Percentiles rank a stretch among this genome's conserved stretches.
phyloP scores from a whole-genome alignment of 129 eudicot genomes.

The Flaveria linearis region DNA sequence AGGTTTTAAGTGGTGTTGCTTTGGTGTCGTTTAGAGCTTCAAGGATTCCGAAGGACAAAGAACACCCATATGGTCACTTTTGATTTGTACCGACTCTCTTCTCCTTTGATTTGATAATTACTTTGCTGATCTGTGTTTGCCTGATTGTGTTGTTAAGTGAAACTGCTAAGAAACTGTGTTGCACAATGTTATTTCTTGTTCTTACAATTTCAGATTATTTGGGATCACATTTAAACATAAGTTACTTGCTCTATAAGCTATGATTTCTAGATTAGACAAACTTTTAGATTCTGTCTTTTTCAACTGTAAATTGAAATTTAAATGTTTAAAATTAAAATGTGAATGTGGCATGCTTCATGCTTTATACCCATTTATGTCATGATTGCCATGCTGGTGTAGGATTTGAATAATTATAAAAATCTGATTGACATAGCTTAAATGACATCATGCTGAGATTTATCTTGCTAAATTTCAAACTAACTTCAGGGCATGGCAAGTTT shows the following conservation, averaged over 20 bases:
- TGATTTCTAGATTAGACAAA: background rate
- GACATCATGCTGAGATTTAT: background rate
- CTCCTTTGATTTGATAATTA: conserved; percentile 40
- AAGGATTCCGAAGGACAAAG: conserved; percentile 93
- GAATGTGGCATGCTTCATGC: background rate
- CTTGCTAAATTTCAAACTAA: conserved; percentile 5
- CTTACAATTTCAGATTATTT: background rate
- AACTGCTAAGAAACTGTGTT: conserved; percentile 1
- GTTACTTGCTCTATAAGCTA: background rate
- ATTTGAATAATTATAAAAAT: conserved; percentile 21
- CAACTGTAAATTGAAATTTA: background rate
- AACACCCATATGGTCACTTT: conserved; percentile 98
- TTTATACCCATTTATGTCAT: conserved; percentile 3
- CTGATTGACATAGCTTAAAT: background rate
- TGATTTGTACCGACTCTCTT: conserved; percentile 70
- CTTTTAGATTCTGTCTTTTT: background rate
- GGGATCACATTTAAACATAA: background rate
- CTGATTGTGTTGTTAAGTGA: conserved; percentile 12
- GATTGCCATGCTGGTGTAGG: conserved; percentile 22
- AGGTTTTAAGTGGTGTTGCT: conserved; percentile 97
- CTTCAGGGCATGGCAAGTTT: conserved; percentile 97
- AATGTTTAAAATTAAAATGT: conserved; percentile 1
- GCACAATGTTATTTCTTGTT: conserved; percentile 1
- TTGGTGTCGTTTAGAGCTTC: conserved; percentile 91
- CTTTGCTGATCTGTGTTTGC: background rate